Evolutionary conservation across 768 basidiomycete species (phyloP).

Genomic region (Russula sp.): DNA sequence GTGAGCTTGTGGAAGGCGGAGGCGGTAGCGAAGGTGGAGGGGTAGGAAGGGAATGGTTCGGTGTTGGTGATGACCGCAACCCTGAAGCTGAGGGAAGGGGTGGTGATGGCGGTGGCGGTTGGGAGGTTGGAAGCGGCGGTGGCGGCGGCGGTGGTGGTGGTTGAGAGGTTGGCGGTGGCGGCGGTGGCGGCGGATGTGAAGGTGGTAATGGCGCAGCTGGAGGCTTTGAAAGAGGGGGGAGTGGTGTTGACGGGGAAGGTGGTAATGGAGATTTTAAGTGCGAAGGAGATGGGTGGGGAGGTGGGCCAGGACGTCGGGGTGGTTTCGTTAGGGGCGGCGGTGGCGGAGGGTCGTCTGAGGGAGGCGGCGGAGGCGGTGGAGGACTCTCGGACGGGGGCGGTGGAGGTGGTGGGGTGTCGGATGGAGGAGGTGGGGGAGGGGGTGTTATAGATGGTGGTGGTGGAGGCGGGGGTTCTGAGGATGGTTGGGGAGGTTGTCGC

Average conservation of each 20-base stretch:
- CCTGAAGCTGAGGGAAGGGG: slow-evolving; percentile 22
- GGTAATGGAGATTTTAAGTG: slow-evolving; percentile 22
- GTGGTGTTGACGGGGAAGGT: slow-evolving; percentile 22
- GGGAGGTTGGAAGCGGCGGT: slow-evolving; percentile 26
- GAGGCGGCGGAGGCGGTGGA: slow-evolving; percentile 21
- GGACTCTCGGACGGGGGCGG: slow-evolving; percentile 24
- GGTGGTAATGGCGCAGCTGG: slow-evolving; percentile 16
- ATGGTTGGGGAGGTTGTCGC: slow-evolving; percentile 21
- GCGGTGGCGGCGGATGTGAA: slow-evolving; percentile 25
- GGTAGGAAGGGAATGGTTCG: slow-evolving; percentile 20
- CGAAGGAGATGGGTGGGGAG: slow-evolving; percentile 26
- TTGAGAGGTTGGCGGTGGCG: slow-evolving; percentile 4
- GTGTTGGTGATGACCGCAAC: slow-evolving; percentile 24
- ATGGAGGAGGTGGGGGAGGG: slow-evolving; percentile 25
- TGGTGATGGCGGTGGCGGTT: slow-evolving; percentile 21
- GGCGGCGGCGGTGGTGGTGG: slow-evolving; percentile 27
- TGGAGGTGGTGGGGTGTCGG: slow-evolving; percentile 26
- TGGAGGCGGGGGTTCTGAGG: slow-evolving; percentile 26
- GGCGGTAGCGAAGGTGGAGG: slow-evolving; percentile 23
- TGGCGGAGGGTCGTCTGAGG: slow-evolving; percentile 28
- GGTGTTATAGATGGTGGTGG: slow-evolving; percentile 22
- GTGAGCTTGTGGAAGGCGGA: slow-evolving; percentile 25
- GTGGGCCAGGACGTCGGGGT: slow-evolving; percentile 29
- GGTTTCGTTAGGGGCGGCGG: slow-evolving; percentile 30
- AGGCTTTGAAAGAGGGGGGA: slow-evolving; percentile 24